Evolutionary conservation across 768 basidiomycete species (phyloP), one percentile per base, ranked within the genome.

Genomic region (Macrolepiota fuliginosa): DNA sequence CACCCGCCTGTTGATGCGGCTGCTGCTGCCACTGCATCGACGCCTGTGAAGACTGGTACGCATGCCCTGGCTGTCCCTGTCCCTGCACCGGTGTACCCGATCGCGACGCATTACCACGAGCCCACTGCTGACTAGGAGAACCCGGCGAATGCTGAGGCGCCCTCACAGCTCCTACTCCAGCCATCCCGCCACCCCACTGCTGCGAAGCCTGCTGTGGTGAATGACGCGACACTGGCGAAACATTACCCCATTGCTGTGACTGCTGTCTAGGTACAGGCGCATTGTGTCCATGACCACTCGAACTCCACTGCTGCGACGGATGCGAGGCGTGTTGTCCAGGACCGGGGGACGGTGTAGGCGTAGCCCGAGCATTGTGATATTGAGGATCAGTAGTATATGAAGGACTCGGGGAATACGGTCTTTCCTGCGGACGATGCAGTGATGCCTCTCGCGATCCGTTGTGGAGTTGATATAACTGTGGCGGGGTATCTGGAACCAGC

Each of bases 361-460:
- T 47, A 49, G 60, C 56, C 13, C 63, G 58, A 25, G 64, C 62
- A 40, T 56, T 56, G 39, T 66, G 67, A 11, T 54, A 39, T 11
- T 60, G 63, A n/a, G 42, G 46, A 35, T 57, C 56, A 10, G 58
- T 51, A 22, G 57, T 50, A 52, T 68, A 76, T 40, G 74, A 71
- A 37, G 77, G 76, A 56, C 68, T 74, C 46, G 77, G 74, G 13
- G 77, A 75, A 62, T 77, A 75, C 32, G 70, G 67, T 19, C 75
- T 66, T 62, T 76, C 76, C 70, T 77, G 80, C 4, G 87, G 87
- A 60, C 90, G 79, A 67, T 90, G 87, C 1, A 85, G 69, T 1
- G 89, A 83, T 4, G 88, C 87, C 66, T 89, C 84, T 50, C 87
- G 76, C 63, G 76, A 77, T 11, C 77, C 75, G 67, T 62, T 74